Conservation (phyloP, 768 basidiomycete genomes). For the Russula lepida region DNA sequence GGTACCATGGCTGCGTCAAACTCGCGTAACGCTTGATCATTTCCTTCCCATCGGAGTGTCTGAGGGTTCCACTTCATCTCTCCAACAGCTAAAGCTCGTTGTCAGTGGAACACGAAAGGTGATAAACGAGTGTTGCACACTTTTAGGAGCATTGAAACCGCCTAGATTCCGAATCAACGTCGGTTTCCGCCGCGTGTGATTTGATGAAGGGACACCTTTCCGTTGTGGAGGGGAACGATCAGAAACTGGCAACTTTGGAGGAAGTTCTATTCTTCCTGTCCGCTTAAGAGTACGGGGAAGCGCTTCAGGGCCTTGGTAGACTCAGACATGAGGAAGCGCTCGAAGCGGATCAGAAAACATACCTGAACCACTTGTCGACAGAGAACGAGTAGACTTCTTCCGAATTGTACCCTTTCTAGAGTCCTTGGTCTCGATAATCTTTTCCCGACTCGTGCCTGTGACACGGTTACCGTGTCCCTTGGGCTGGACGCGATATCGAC, state of each 20-base stretch:
- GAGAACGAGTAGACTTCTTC: slow-evolving; percentile 46
- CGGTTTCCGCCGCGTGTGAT: slow-evolving; percentile 60
- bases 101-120: slow-evolving; percentile 15
- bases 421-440: slow-evolving; percentile 33
- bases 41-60: slow-evolving; percentile 92
- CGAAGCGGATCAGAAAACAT: slow-evolving; percentile 21
- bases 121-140: slow-evolving; percentile 34
- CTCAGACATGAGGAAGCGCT: slow-evolving; percentile 21
- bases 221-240: slow-evolving; percentile 39
- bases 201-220: slow-evolving; percentile 40
- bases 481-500: slow-evolving; percentile 64
- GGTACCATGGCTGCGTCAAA: slow-evolving; percentile 80
- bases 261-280: slow-evolving; percentile 48
- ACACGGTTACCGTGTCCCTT: slow-evolving; percentile 59
- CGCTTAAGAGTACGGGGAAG: slow-evolving; percentile 38
- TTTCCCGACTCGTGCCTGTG: slow-evolving; percentile 42
- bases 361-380: slow-evolving; percentile 33
- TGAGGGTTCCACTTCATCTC: slow-evolving; percentile 97
- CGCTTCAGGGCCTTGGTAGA: slow-evolving; percentile 9
- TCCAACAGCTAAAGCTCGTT: slow-evolving; percentile 60
- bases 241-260: slow-evolving; percentile 30
- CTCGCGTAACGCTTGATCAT: slow-evolving; percentile 83
- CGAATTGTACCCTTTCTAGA: slow-evolving; percentile 49
- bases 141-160: slow-evolving; percentile 58
- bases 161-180: slow-evolving; percentile 84